These are phyloP conservation scores for Comarum palustre DNA, from an alignment of 306 rosid genomes.

Conservation along the genomic window DNA sequence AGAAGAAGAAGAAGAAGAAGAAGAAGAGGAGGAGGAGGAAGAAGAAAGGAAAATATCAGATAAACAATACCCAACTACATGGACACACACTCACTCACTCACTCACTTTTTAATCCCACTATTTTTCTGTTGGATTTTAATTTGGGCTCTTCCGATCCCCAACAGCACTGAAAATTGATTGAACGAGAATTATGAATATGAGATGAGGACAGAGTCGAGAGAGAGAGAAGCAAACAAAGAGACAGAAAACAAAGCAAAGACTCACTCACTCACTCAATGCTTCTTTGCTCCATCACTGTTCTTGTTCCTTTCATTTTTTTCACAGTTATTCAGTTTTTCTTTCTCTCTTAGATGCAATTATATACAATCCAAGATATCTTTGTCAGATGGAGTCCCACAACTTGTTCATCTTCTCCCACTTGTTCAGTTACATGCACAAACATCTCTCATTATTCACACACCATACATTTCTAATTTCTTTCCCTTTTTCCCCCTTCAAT, in stretches of 20 bases:
- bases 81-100: neutral
- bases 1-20: neutral
- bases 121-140: slow-evolving; percentile 31
- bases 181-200: neutral
- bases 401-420: slow-evolving; percentile 14
- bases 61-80: neutral
- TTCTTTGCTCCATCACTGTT: slow-evolving; percentile 18
- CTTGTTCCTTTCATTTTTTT: neutral
- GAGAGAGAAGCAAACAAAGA: slow-evolving; percentile 3
- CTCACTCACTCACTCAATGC: neutral
- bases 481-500: no score
- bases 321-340: slow-evolving; percentile 3
- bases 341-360: neutral
- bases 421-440: slow-evolving; percentile 1
- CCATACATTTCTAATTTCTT: no score
- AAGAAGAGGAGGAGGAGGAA: slow-evolving; percentile 15
- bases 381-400: slow-evolving; percentile 10
- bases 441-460: neutral
- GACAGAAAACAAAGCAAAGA: neutral
- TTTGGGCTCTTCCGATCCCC: slow-evolving; percentile 18
- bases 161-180: neutral
- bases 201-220: neutral
- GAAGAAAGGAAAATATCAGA: neutral
- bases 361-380: neutral
- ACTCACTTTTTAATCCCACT: neutral